Percentiles rank a stretch among this genome's conserved stretches.
phyloP scores from a whole-genome alignment of 371 early-diverging fungal species.

The Mycotypha africana region DNA sequence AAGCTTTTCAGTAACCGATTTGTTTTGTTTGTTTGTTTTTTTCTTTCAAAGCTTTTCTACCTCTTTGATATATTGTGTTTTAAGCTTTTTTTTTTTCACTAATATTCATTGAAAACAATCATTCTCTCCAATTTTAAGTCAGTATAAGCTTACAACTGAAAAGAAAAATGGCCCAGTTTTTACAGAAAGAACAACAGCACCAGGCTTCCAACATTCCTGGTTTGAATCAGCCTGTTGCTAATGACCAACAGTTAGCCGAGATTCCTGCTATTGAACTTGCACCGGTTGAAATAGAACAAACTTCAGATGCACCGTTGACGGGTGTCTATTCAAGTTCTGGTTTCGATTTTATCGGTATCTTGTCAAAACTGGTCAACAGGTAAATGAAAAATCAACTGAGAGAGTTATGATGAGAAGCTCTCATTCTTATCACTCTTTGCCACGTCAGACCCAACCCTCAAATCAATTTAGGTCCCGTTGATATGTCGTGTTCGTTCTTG shows the following conservation, averaged over 20 bases:
- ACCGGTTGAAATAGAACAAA: slow-evolving; percentile 6
- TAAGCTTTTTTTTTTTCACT: no score
- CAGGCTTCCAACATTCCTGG: slow-evolving; percentile 4
- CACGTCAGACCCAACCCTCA: slow-evolving; percentile 48
- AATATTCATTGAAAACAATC: no score
- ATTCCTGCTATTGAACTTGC: slow-evolving; percentile 11
- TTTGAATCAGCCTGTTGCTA: slow-evolving; percentile 1
- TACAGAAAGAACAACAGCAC: no score
- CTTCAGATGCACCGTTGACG: slow-evolving; percentile 16
- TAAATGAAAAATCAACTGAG: slow-evolving; percentile 1
- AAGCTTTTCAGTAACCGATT: no score
- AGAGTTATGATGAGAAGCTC: background rate
- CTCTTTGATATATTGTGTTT: no score
- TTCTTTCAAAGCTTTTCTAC: no score
- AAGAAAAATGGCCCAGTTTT: no score
- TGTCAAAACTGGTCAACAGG: slow-evolving; percentile 48
- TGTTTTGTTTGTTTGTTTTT: no score
- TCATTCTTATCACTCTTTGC: background rate
- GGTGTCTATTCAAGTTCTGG: slow-evolving; percentile 50
- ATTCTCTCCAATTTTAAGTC: no score
- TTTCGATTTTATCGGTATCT: slow-evolving; percentile 54
- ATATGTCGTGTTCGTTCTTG: slow-evolving; percentile 59
- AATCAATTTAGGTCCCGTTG: slow-evolving; percentile 63
- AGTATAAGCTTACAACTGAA: no score
- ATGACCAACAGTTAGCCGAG: slow-evolving; percentile 10